phyloP scores from a whole-genome alignment of 441 rosid genomes.

The Erodium texanum region DNA sequence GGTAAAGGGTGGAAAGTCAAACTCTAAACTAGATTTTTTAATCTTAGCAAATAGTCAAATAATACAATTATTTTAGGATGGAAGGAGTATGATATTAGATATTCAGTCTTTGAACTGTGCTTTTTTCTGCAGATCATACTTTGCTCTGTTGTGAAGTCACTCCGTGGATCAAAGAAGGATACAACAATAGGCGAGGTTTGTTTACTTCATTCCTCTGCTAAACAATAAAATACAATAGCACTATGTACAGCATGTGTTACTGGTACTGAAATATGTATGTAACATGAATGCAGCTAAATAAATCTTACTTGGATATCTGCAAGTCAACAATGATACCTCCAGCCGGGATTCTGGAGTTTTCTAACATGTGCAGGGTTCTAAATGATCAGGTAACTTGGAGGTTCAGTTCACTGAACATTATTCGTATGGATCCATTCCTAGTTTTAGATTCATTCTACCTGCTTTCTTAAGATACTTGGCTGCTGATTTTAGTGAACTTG shows the following conservation, averaged over 20 bases:
- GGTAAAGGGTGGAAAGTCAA: not conserved
- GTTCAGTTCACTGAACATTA: not conserved
- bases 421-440: not conserved
- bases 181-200: conserved; percentile 56
- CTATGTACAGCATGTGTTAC: not conserved
- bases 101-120: not conserved
- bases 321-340: conserved; percentile 59
- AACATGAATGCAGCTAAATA: conserved; percentile 49
- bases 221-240: not conserved
- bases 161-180: conserved; percentile 79
- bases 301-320: conserved; percentile 56
- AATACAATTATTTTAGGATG: not conserved
- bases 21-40: too few relatives aligned
- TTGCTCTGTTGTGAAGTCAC: conserved; percentile 69
- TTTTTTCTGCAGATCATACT: conserved; percentile 50
- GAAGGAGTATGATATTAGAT: not conserved
- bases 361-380: conserved; percentile 65
- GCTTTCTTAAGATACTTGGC: not conserved
- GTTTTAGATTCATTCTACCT: not conserved
- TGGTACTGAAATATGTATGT: conserved; percentile 11
- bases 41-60: not conserved
- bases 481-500: not conserved
- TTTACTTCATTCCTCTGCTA: not conserved
- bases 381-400: conserved; percentile 59
- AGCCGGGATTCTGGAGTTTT: conserved; percentile 57